Evolutionary conservation across 179 eudicot genomes (phyloP).

Genomic region (Amaranthus tricolor): DNA sequence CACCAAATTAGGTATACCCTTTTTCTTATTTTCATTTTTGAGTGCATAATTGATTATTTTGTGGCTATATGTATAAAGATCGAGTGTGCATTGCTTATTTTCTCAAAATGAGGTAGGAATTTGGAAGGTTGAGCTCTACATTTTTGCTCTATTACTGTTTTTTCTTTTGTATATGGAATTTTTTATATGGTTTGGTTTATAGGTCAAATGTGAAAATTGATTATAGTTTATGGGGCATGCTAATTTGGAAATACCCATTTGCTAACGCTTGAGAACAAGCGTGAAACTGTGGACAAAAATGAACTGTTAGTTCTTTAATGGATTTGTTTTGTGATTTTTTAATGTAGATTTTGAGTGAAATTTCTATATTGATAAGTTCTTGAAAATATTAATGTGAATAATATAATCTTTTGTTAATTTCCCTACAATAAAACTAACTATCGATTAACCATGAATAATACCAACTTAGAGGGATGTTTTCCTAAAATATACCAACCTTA

Average conservation of each 20-base stretch:
- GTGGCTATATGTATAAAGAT: constrained; percentile 8
- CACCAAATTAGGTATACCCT: constrained; percentile 73
- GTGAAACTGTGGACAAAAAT: not conserved
- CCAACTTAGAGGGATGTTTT: no score
- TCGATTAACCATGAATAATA: no score
- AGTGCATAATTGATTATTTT: not conserved
- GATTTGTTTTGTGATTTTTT: not conserved
- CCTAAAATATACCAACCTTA: no score
- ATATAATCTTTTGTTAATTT: no score
- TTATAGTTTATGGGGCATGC: not conserved
- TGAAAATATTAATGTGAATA: not conserved
- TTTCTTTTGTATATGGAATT: not conserved
- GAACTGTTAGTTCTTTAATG: not conserved
- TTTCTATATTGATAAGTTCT: not conserved
- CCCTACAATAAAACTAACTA: no score
- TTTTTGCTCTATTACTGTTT: not conserved
- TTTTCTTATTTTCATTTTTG: not conserved
- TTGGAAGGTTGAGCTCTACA: not conserved
- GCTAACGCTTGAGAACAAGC: not conserved
- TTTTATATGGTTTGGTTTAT: not conserved
- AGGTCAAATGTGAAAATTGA: constrained; percentile 5
- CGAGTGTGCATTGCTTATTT: not conserved
- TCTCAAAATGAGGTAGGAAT: not conserved
- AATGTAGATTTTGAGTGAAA: constrained; percentile 2
- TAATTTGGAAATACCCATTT: constrained; percentile 11